Evolutionary conservation across 2,329 filamentous ascomycete genomes (phyloP), one percentile per base, ranked within the genome.

Genomic region (Ophiostoma montium): DNA sequence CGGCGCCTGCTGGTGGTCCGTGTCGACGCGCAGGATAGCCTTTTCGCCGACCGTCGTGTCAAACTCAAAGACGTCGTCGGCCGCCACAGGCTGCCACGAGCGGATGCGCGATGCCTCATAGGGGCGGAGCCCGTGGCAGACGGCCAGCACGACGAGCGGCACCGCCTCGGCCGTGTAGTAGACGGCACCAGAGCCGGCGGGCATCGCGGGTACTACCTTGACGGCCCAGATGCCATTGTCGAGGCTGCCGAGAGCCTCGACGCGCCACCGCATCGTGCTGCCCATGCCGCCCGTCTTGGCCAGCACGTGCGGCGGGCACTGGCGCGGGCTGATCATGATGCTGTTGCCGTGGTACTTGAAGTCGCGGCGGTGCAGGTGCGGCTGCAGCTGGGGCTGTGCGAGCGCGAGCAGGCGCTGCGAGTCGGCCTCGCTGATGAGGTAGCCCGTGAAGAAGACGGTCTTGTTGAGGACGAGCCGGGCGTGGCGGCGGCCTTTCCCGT

Each of bases 191-290:
- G n/a, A n/a, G n/a, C n/a, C n/a, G n/a, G n/a, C n/a, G 12, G 77
- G 68, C 0, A 82, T 79, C 0, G 89, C 72, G 1, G 92, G 87
- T 31, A 78, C 74, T 11, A 95, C 77, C 39, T 80, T 75, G 15
- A 83, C 87, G 5, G 90, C 92, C 89, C 90, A 98, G 35, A 96
- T 75, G 57, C 76, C 83, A 62, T 88, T 82, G 52, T 95, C 84
- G 56, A 78, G 80, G 56, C 75, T 78, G 1, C 80, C 87, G 6
- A 82, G 78, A 35, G 82, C 86, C 0, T 80, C 84, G 5, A 95
- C 82, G 62, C 86, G 78, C 87, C 90, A 98, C 36, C 70, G 78
- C 65, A 94, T 75, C 64, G 83, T 90, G 58, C 78, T 80, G 32
- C 88, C 87, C 59, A 95, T 79, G 27, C 90, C 90, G 38, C 92